Conservation (phyloP, 805 yeast genomes). For the Candida nitratophila region DNA sequence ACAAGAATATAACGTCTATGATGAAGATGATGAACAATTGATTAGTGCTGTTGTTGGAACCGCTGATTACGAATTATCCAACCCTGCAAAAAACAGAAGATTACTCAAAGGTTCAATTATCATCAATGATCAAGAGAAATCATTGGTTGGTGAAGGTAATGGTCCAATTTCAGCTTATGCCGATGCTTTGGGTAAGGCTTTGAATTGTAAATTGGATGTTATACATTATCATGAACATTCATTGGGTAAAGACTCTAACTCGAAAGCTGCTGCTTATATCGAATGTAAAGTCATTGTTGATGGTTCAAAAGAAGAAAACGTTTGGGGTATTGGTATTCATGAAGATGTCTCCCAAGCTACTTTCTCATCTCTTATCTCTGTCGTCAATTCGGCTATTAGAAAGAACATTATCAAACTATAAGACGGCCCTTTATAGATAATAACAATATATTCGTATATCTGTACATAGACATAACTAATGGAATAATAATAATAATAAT, state of each 20-base stretch:
- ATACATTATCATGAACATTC: conserved; percentile 75
- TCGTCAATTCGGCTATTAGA: conserved; percentile 28
- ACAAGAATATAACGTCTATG: conserved; percentile 41
- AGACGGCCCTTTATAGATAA: neutral
- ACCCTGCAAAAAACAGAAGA: conserved; percentile 33
- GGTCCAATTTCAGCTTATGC: conserved; percentile 79
- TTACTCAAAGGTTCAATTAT: conserved; percentile 41
- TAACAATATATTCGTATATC: neutral
- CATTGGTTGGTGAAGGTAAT: conserved; percentile 60
- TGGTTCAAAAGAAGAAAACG: conserved; percentile 13
- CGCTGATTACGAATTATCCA: conserved; percentile 18
- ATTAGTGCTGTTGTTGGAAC: conserved; percentile 16
- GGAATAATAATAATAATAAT: neutral
- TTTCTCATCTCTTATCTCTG: conserved; percentile 41
- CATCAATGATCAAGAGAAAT: conserved; percentile 32
- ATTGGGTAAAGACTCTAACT: conserved; percentile 61
- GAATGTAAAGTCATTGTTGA: conserved; percentile 22
- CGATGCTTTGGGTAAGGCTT: conserved; percentile 46
- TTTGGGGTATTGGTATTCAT: conserved; percentile 55
- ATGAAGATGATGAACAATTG: conserved; percentile 20
- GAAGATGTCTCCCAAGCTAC: conserved; percentile 53
- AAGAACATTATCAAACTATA: neutral
- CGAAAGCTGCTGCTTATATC: conserved; percentile 73
- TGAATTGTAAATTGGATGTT: conserved; percentile 50
- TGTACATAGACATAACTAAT: neutral